Conservation (phyloP, 202 grass and related monocot genomes). For the Carex arenaria region DNA sequence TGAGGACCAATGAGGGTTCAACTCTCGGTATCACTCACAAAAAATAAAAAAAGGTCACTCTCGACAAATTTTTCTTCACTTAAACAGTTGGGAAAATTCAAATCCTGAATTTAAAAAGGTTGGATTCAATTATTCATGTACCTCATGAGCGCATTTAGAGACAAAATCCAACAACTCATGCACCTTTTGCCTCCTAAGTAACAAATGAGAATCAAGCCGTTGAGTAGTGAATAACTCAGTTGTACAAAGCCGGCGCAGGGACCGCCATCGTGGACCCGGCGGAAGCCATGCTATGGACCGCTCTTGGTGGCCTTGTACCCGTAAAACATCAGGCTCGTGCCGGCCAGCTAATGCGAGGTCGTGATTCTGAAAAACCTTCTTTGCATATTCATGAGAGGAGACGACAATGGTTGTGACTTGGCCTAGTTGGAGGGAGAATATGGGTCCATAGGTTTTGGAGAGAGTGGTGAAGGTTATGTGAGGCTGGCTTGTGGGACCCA, state of each 20-base stretch:
- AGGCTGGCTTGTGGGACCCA: conserved; percentile 15
- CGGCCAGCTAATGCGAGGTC: conserved; percentile 30
- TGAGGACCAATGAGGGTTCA: not conserved
- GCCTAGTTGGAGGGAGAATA: conserved; percentile 51
- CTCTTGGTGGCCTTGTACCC: not conserved
- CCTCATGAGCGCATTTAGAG: not conserved
- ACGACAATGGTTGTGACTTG: conserved; percentile 38
- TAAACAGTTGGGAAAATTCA: not conserved
- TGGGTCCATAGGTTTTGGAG: conserved; percentile 27
- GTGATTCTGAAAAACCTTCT: conserved; percentile 36
- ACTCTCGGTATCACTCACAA: not conserved
- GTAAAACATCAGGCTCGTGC: conserved; percentile 15
- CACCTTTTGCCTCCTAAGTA: conserved; percentile 30
- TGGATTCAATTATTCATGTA: not conserved
- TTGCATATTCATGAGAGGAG: conserved; percentile 37
- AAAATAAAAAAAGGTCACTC: too few species aligned
- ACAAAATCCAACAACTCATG: conserved; percentile 41
- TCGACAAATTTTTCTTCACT: not conserved
- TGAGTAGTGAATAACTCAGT: conserved; percentile 45
- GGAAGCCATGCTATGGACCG: conserved; percentile 27
- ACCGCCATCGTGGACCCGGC: conserved; percentile 29
- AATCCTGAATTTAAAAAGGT: not conserved
- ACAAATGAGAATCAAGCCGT: conserved; percentile 31
- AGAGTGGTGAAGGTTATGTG: conserved; percentile 34
- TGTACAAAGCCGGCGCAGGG: conserved; percentile 41